Base-by-base conservation (phyloP, 2,329 filamentous ascomycete genomes). In the Hypoxylon sp. region DNA sequence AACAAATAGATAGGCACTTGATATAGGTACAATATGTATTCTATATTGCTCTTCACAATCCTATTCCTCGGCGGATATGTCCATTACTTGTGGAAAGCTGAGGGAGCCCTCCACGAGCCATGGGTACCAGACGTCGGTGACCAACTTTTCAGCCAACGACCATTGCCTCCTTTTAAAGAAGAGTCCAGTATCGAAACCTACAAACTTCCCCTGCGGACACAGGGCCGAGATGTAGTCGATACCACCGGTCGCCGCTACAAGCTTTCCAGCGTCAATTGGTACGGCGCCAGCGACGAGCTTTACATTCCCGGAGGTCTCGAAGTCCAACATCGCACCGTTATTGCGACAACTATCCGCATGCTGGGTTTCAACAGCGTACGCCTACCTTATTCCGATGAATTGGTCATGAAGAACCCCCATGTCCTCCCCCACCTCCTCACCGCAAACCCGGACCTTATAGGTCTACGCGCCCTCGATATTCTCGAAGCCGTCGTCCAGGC, bases 281-380 rank as follows among this genome's bases (percentile, higher is more conserved):
- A 89, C 65, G 86, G 86, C 23, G 85, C 80, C 2, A 87, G 83
- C 64, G 86, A 89, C 63, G 79, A 86, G 71, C 74, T 82, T 45
- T 87, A 85, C 61, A 78, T 88, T 7, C 77, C 82, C 0, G 82
- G 83, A 25, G 86, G 85, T 0, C 74, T 89, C 27, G 83, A 88
- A 57, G 71, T 84, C 15, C 78, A 79, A 62, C 83, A 88, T 69
- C 82, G 86, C 26, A 73, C 73, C 47, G 74, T 76, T 13, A 87
- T 89, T 57, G 83, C 84, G 3, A 63, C 71, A 54, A 81, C 80
- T 11, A 86, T 89, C 65, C 77, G 79, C 43, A 65, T 67, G 7
- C 72, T 89, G 46, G 86, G 86, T 9, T 89, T 89, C 76, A 89
- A 89, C 72, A 87, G 84, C 63, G 86, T 89, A 35, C 77, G 86